Base-by-base conservation (phyloP, 2,329 filamentous ascomycete species). In the Colletotrichum shisoi region DNA sequence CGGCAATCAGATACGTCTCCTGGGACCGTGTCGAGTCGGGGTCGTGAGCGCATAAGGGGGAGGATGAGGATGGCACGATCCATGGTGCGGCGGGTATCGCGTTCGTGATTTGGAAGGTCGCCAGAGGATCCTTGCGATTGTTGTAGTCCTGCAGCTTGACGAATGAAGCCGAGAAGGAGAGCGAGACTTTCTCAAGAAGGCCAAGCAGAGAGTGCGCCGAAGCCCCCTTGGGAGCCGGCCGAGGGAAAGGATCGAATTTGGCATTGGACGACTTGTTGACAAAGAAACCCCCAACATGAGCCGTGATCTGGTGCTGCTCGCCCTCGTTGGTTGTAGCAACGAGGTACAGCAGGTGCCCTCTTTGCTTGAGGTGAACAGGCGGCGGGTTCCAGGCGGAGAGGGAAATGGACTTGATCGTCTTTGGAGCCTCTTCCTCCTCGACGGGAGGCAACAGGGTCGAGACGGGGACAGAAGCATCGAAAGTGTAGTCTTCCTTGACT, bases 321-420 rank as follows among this genome's bases (percentile, higher is more conserved):
- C 94, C 94, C 79, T 99, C 95, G 73, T 93, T 94, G 64, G 94
- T 98, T 17, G 91, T 94, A 49, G 95, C 85, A 70, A 93, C 85
- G 21, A 99, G 85, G 79, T 99, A 99, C 56, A 99, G 85, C 65
- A 99, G 83, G 77, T 99, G 95, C 24, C 95, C 95, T 76, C 91
- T 93, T 76, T 96, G 93, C 71, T 94, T 89, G 59, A 97, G 86
- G 76, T 96, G 88, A 76, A 94, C 93, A 53, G 95, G 95, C 46
- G 94, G 94, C 44, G 96, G 95, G 80, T 98, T 98, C 95, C 95
- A 99, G 6, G 93, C 85, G 15, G 95, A 98, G 37, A 99, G 83
- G 37, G 92, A 89, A 60, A 99, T 87, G 15, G 89, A 87, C 81
- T 97, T 98, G 72, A 99, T 85, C 0, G 94, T 97, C 84, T 94